Base-by-base conservation (phyloP, 2,329 filamentous ascomycete species). In the Cladophialophora bantiana region DNA sequence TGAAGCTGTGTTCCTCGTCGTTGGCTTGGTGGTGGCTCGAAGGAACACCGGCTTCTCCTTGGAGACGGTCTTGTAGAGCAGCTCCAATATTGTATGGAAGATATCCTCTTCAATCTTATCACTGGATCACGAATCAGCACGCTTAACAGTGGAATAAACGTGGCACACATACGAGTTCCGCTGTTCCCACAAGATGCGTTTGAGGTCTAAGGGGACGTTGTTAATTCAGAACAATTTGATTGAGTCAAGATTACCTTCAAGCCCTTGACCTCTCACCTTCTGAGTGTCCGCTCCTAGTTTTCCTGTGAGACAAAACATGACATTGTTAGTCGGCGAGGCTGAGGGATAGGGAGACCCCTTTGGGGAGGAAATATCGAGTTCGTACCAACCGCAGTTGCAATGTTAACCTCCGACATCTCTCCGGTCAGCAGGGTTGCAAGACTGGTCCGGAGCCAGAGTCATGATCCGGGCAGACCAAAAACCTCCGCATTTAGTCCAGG, bases 31-130 rank as follows among this genome's bases (percentile, higher is more conserved):
- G 69, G 82, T 61, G 12, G 83, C 83, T 63, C 85, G 85, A 64
- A 86, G 84, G 70, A 87, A 90, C 18, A 79, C 76, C 9, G 88
- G 82, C 75, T 92, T 93, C 72, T 97, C 93, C 13, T 84, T 78
- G 85, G 85, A 74, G 85, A 89, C 84, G 70, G 88, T 89, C 62
- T 86, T 84, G 75, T 97, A 97, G 2, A 98, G 81, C 1, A 87
- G 86, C 74, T 97, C 93, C 73, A 92, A 92, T 52, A 97, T 88
- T 66, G 86, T 86, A 74, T 95, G 90, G 72, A 91, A 96, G n/a
- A 86, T 86, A 75, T 90, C 91, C 75, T 96, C 92, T 54, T 85
- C 86, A 38, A 97, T 81, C 5, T 75, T 74, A 38, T 81, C 77
- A 12, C 58, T 59, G 40, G 50, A 60, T 6, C 53, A 13, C 9